phyloP scores from a whole-genome alignment of 2,329 filamentous ascomycete genomes.

The Fusarium bulbicola region DNA sequence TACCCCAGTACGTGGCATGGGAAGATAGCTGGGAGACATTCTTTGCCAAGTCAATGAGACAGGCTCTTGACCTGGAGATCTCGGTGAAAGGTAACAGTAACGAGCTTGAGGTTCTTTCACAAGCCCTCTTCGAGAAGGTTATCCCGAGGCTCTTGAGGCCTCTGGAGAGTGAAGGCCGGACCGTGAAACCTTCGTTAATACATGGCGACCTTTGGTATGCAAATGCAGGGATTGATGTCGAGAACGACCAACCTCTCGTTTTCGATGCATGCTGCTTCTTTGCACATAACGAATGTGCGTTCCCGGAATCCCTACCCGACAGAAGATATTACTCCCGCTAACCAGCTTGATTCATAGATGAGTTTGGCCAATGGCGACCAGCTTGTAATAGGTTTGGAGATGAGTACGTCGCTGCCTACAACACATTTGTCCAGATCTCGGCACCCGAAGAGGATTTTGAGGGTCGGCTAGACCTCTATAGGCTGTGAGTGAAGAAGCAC shows the following conservation, averaged over 20 bases:
- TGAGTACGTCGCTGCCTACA: neutral
- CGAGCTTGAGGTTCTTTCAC: rapidly evolving
- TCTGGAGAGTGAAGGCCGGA: rapidly evolving
- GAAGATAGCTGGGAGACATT: neutral
- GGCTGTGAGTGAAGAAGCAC: neutral
- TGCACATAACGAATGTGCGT: neutral
- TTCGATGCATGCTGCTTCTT: neutral
- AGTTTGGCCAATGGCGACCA: neutral
- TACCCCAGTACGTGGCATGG: neutral
- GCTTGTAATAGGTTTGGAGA: neutral
- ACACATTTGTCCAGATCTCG: rapidly evolving
- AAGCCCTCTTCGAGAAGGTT: neutral
- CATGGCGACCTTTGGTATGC: neutral
- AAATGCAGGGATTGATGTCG: neutral
- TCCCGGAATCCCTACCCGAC: too few relatives aligned
- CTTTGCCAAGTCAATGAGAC: neutral
- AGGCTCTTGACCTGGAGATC: neutral
- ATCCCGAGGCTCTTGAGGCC: neutral
- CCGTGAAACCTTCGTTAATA: rapidly evolving
- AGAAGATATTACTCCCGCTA: too few relatives aligned
- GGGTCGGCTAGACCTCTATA: neutral
- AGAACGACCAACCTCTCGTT: rapidly evolving
- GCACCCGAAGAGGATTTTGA: neutral
- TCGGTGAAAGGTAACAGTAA: rapidly evolving
- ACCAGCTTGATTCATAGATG: neutral